A percentile compares a stretch with the other conserved stretches of the same genome.
Evolutionary conservation across 306 rosid species (phyloP).

Genomic region (Dalbergia oliveri): DNA sequence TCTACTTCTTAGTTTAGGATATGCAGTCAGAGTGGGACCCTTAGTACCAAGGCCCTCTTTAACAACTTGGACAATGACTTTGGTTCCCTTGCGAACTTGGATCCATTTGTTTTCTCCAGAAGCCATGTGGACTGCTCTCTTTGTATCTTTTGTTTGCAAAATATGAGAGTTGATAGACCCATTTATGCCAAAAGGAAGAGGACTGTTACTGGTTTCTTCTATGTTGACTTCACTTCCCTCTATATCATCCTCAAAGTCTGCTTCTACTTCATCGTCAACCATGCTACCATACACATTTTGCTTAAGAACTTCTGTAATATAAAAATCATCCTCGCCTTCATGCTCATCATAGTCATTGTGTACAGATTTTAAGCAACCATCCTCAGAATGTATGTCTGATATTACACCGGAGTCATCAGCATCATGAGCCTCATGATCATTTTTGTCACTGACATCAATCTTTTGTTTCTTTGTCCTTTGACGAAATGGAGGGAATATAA

Average conservation of each 20-base stretch:
- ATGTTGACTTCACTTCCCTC: conserved; percentile 67
- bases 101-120: conserved; percentile 73
- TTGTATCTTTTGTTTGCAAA: conserved; percentile 59
- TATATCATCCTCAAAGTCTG: conserved; percentile 71
- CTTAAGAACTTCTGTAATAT: conserved; percentile 70
- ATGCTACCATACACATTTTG: conserved; percentile 66
- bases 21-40: conserved; percentile 89
- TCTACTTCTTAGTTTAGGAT: conserved; percentile 90
- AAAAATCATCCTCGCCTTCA: conserved; percentile 81
- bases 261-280: conserved; percentile 69
- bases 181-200: conserved; percentile 53
- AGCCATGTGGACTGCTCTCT: conserved; percentile 44
- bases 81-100: conserved; percentile 87
- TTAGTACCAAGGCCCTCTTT: conserved; percentile 95
- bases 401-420: conserved; percentile 48
- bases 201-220: conserved; percentile 53
- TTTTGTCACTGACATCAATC: conserved; percentile 53
- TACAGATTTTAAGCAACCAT: conserved; percentile 55
- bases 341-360: conserved; percentile 68
- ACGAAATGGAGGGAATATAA: conserved; percentile 90
- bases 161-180: conserved; percentile 61
- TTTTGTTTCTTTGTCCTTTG: conserved; percentile 60
- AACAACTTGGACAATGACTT: conserved; percentile 92
- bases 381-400: conserved; percentile 56
- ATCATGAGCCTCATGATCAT: conserved; percentile 49